Base-by-base conservation (phyloP, 2,329 filamentous ascomycete genomes). In the Aspergillus pseudoviridinutans region DNA sequence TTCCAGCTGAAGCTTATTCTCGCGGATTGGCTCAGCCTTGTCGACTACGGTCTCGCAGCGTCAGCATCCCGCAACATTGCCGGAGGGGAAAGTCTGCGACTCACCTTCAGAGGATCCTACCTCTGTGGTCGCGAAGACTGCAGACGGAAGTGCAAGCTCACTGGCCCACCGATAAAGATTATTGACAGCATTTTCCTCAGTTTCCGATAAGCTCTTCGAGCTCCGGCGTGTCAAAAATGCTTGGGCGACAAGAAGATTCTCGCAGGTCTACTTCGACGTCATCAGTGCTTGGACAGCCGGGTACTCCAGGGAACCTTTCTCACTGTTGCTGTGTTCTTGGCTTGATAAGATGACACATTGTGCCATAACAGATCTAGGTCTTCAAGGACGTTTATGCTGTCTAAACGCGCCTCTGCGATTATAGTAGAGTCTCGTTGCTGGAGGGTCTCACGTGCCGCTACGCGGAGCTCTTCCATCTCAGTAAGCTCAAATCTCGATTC, bases 131-230 rank as follows among this genome's bases (percentile, higher is more conserved):
- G 68, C 66, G 58, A 75, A 76, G 28, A 68, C 66, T 5, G 69
- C 56, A 14, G 64, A 69, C 7, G 74, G 74, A 12, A 75, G 60
- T 12, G 73, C 69, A 51, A 62, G 42, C 20, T 52, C 29, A 50
- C 65, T 66, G 28, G 69, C 64, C 75, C 75, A 77, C 10, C 61
- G 57, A 46, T 71, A 71, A 1, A 77, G 49, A 5, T 64, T 60
- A 32, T 66, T 64, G 5, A 65, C 61, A 17, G 67, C 65, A 17
- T 62, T 42, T 14, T 52, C 58, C 32, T 75, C 71, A 7, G 60
- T 52, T 14, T 60, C 55, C 8, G 66, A 61, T 20, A 69, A 49
- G 6, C 29, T 27, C 46, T 54, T 62, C 4, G 56, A 54, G 17
- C 47, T 57, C 59, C 63, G 62, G 29, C 44, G 42, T 32, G 61